Percentiles rank a stretch among this genome's conserved stretches.
phyloP scores from a whole-genome alignment of 2,329 filamentous ascomycete species.

The Fusarium brevicatenulatum region DNA sequence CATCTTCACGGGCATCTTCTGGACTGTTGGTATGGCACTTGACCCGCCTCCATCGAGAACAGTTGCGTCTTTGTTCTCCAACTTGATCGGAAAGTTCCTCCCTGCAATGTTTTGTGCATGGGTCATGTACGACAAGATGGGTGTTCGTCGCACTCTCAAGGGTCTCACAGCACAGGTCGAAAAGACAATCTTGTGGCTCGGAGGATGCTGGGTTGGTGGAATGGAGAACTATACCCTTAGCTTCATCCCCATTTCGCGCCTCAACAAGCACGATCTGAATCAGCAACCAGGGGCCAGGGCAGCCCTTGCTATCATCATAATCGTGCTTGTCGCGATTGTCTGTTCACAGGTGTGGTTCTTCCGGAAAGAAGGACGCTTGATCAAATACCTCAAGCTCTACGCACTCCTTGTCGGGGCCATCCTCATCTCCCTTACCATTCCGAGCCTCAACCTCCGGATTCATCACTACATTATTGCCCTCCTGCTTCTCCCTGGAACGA shows the following conservation, averaged over 20 bases:
- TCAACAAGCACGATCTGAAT: conserved; percentile 89
- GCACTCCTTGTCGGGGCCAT: conserved; percentile 73
- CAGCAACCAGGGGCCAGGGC: conserved; percentile 90
- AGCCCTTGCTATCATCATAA: conserved; percentile 81
- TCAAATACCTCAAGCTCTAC: conserved; percentile 82
- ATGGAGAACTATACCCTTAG: conserved; percentile 96
- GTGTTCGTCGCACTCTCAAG: conserved; percentile 74
- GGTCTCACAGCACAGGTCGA: conserved; percentile 85
- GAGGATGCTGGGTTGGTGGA: conserved; percentile 88
- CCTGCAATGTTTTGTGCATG: conserved; percentile 89
- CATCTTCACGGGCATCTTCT: conserved; percentile 84
- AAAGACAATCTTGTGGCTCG: conserved; percentile 90
- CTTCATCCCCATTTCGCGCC: conserved; percentile 89
- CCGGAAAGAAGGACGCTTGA: conserved; percentile 83
- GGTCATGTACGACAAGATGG: conserved; percentile 88
- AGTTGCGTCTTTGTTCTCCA: conserved; percentile 78
- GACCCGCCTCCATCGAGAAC: conserved; percentile 79
- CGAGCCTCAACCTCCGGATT: conserved; percentile 83
- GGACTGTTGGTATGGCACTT: conserved; percentile 88
- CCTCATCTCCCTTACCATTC: conserved; percentile 75
- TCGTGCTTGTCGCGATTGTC: conserved; percentile 74
- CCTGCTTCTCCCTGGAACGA: conserved; percentile 86
- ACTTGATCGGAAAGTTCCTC: conserved; percentile 82
- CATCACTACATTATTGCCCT: conserved; percentile 95
- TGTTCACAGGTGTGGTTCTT: conserved; percentile 85